Evolutionary conservation across 192 early-diverging fungal genomes (phyloP).

Genomic region (Thoreauomyces humboldtii): DNA sequence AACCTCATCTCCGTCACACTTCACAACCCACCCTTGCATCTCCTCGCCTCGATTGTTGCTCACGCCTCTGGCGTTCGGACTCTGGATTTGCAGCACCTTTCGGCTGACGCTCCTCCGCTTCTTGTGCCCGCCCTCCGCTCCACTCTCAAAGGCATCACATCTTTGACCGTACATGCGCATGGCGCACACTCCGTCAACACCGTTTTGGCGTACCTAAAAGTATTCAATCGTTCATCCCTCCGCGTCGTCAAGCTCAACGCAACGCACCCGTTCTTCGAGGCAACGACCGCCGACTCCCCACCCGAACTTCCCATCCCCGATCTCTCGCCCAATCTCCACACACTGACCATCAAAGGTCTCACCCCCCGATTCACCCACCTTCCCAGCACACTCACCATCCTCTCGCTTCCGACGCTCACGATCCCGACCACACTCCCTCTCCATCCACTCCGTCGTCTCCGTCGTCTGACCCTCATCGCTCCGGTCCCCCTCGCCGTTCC

Average conservation of each 20-base stretch:
- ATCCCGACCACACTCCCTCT: neutral
- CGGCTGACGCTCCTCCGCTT: neutral
- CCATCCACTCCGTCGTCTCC: neutral
- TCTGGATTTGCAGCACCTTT: conserved; percentile 2
- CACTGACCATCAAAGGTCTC: neutral
- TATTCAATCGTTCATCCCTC: neutral
- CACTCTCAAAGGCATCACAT: neutral
- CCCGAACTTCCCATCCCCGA: neutral
- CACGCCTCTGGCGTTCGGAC: neutral
- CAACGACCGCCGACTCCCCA: neutral
- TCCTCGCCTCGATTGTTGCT: neutral
- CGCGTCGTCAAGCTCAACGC: neutral
- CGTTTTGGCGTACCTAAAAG: neutral
- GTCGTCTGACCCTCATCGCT: neutral
- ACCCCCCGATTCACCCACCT: neutral
- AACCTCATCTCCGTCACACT: neutral
- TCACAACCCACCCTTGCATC: neutral
- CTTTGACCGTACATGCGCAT: neutral
- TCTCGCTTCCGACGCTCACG: neutral
- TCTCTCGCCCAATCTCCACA: neutral
- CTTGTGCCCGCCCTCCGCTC: neutral
- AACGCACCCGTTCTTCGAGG: conserved; percentile 5
- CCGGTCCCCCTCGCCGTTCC: neutral
- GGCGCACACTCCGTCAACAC: conserved; percentile 1
- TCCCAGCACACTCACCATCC: neutral